These are phyloP conservation scores for Pezicula rhizophila DNA, from an alignment of 2,329 filamentous ascomycete species.

Conservation along the genomic window DNA sequence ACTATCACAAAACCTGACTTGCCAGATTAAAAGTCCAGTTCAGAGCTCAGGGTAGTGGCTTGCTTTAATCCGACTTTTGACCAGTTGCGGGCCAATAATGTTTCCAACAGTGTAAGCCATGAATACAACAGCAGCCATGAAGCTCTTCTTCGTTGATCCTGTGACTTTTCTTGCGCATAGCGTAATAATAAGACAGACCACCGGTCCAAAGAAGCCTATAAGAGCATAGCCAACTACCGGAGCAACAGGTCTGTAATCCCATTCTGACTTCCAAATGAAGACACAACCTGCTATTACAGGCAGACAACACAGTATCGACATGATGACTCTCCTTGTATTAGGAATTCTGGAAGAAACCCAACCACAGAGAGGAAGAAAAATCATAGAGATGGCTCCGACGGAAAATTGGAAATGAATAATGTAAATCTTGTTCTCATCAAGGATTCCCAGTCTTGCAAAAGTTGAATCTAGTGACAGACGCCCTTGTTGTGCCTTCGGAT, in stretches of 20 bases:
- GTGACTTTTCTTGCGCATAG: constrained; percentile 62
- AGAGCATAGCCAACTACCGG: constrained; percentile 65
- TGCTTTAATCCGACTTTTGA: constrained; percentile 55
- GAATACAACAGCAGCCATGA: constrained; percentile 65
- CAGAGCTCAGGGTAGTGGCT: constrained; percentile 64
- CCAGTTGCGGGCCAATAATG: constrained; percentile 65
- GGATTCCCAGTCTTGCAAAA: neutral
- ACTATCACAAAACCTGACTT: neutral
- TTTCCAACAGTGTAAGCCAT: constrained; percentile 69
- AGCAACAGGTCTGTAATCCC: constrained; percentile 55
- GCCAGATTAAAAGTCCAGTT: constrained; percentile 60
- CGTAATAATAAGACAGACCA: constrained; percentile 51
- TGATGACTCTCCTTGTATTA: constrained; percentile 58
- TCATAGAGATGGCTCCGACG: constrained; percentile 56
- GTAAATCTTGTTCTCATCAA: neutral
- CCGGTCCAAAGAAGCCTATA: constrained; percentile 64
- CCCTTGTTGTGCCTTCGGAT: neutral
- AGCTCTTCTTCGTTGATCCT: constrained; percentile 68
- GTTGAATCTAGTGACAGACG: neutral
- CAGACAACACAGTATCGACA: constrained; percentile 58
- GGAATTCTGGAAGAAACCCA: constrained; percentile 51
- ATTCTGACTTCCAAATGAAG: constrained; percentile 54
- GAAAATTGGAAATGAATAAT: constrained; percentile 56
- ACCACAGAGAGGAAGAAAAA: constrained; percentile 58
- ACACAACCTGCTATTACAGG: constrained; percentile 66